These are phyloP conservation scores for Zygosaccharomyces gambellarensis DNA, from an alignment of 805 yeast species.

Conservation along the genomic window DNA sequence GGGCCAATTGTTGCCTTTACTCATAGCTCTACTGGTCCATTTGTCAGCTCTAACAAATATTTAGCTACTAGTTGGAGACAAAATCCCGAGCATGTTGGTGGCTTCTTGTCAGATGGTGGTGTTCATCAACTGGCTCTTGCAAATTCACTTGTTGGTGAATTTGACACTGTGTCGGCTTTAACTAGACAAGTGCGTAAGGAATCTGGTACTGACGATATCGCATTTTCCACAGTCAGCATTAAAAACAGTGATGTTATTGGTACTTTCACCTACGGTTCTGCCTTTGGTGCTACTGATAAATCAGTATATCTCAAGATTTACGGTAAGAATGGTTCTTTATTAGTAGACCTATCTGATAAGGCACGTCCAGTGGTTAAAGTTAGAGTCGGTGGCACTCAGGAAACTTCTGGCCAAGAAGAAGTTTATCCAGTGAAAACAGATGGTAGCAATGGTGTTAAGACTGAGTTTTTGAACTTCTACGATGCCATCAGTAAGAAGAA, in stretches of 20 bases:
- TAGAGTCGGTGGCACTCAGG: conserved; percentile 29
- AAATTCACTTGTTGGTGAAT: conserved; percentile 74
- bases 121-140: conserved; percentile 90
- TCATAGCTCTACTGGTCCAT: conserved; percentile 70
- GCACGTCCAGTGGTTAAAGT: conserved; percentile 38
- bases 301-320: conserved; percentile 60
- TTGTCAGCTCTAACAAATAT: conserved; percentile 56
- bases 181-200: conserved; percentile 71
- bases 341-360: conserved; percentile 54
- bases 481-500: conserved; percentile 61
- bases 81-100: conserved; percentile 89
- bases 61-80: conserved; percentile 78
- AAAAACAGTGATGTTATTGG: conserved; percentile 64
- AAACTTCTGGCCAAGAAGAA: conserved; percentile 24
- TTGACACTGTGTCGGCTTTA: conserved; percentile 65
- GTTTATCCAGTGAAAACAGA: conserved; percentile 39
- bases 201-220: conserved; percentile 78
- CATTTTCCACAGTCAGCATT: conserved; percentile 63
- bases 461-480: conserved; percentile 51
- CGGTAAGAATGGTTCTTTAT: conserved; percentile 75
- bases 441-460: conserved; percentile 50
- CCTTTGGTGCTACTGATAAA: conserved; percentile 78
- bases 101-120: conserved; percentile 90
- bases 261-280: conserved; percentile 81
- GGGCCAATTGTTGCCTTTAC: conserved; percentile 69